Conservation (phyloP, 139 green algal genomes). For the Tetratostichococcus sp. region DNA sequence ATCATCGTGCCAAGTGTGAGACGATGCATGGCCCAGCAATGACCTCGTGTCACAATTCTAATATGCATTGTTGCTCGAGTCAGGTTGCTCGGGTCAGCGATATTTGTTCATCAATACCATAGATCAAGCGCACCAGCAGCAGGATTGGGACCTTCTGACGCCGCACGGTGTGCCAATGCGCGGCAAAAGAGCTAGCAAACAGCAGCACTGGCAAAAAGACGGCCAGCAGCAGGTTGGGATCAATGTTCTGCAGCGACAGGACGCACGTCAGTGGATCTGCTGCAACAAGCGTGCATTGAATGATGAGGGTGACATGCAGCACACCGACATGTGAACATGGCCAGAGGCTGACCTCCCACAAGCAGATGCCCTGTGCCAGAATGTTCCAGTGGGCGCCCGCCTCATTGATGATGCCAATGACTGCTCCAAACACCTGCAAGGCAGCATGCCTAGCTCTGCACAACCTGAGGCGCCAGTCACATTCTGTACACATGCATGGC, state of each 20-base stretch:
- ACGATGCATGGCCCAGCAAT: too few relatives aligned
- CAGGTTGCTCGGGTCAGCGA: too few relatives aligned
- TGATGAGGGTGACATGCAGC: not conserved
- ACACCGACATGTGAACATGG: not conserved
- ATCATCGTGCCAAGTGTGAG: too few relatives aligned
- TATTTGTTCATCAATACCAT: too few relatives aligned
- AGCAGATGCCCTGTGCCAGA: constrained; percentile 6
- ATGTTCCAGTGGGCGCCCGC: constrained; percentile 9
- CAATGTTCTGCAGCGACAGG: constrained; percentile 42
- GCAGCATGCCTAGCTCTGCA: too few relatives aligned
- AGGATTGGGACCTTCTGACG: constrained; percentile 4
- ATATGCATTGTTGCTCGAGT: too few relatives aligned
- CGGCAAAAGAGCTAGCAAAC: constrained; percentile 31
- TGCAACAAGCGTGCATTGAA: too few relatives aligned
- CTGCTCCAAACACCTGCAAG: constrained; percentile 13
- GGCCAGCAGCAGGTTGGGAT: constrained; percentile 51
- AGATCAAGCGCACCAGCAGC: constrained; percentile 12
- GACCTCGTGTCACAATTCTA: too few relatives aligned
- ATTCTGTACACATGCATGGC: too few relatives aligned
- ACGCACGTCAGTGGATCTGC: too few relatives aligned
- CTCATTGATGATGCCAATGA: constrained; percentile 18
- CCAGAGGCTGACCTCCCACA: constrained; percentile 18
- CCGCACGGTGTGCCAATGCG: constrained; percentile 57
- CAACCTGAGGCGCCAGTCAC: too few relatives aligned
- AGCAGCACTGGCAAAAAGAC: constrained; percentile 57